These are phyloP conservation scores for Nematodospora anomalae DNA, from an alignment of 1,139 yeast species.

Conservation along the genomic window DNA sequence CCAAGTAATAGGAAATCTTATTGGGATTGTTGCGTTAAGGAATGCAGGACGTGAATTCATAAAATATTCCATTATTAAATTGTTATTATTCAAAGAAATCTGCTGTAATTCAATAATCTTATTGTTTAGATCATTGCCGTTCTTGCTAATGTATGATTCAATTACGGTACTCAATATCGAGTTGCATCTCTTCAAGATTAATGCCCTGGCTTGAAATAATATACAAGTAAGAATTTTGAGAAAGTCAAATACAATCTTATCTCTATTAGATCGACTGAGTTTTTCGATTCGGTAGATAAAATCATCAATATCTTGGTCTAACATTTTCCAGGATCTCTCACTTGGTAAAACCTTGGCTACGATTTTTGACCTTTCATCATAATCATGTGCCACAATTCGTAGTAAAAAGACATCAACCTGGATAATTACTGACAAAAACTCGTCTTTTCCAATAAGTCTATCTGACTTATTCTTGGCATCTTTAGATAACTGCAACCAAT, in stretches of 20 bases:
- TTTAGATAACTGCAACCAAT: slow-evolving; percentile 34
- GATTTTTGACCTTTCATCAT: slow-evolving; percentile 34
- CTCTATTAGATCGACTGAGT: slow-evolving; percentile 13
- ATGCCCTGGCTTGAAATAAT: slow-evolving; percentile 30
- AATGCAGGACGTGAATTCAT: slow-evolving; percentile 29
- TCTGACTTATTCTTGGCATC: slow-evolving; percentile 26
- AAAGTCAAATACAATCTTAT: slow-evolving; percentile 22
- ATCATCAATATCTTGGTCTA: slow-evolving; percentile 27
- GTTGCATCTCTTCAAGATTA: slow-evolving; percentile 32
- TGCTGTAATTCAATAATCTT: slow-evolving; percentile 33
- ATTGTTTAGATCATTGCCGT: slow-evolving; percentile 18
- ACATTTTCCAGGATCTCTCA: slow-evolving; percentile 37
- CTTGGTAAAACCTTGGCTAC: slow-evolving; percentile 27
- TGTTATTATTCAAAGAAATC: slow-evolving; percentile 25
- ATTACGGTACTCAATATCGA: slow-evolving; percentile 26
- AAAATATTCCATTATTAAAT: slow-evolving; percentile 23
- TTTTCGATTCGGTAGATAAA: slow-evolving; percentile 25
- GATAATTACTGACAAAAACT: slow-evolving; percentile 25
- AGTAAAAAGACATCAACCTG: slow-evolving; percentile 35
- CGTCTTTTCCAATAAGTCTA: slow-evolving; percentile 22
- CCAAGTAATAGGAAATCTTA: slow-evolving; percentile 39
- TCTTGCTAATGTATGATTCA: slow-evolving; percentile 23
- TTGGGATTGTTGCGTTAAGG: slow-evolving; percentile 28
- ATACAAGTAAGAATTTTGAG: slow-evolving; percentile 31
- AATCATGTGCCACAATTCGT: slow-evolving; percentile 33